A percentile compares a stretch with the other conserved stretches of the same genome.
These are phyloP conservation scores for Leersia perrieri DNA, from an alignment of 176 grass and related monocot genomes.

Conservation along the genomic window DNA sequence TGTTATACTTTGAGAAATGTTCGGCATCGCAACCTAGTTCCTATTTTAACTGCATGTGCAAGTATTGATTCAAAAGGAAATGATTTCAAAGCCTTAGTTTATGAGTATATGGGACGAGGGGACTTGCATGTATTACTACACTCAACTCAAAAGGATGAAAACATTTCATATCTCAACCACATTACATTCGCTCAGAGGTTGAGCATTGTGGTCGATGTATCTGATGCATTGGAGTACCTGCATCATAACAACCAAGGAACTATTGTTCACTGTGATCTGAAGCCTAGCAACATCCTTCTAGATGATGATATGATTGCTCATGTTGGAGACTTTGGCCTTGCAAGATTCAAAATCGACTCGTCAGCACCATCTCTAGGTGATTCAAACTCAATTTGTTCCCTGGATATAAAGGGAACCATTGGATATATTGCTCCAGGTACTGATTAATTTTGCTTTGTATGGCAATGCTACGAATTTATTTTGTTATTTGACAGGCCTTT, in stretches of 20 bases:
- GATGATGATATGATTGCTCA: not conserved
- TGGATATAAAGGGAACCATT: not conserved
- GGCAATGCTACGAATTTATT: too few relatives aligned
- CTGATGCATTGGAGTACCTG: conserved; percentile 3
- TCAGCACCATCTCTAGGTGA: not conserved
- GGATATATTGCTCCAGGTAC: conserved; percentile 40
- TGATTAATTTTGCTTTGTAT: not conserved
- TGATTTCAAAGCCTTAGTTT: conserved; percentile 30
- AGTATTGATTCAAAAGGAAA: not conserved
- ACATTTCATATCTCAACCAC: not conserved
- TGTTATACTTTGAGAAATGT: conserved; percentile 19
- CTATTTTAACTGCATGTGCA: conserved; percentile 12
- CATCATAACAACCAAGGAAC: conserved; percentile 8
- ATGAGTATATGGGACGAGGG: conserved; percentile 18
- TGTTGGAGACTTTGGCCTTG: conserved; percentile 33
- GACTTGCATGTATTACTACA: conserved; percentile 19
- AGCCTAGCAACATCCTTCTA: conserved; percentile 32
- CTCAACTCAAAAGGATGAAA: not conserved
- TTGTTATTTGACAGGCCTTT: too few relatives aligned
- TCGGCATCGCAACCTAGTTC: conserved; percentile 15
- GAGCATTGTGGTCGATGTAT: conserved; percentile 22
- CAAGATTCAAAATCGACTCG: not conserved
- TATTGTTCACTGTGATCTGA: conserved; percentile 26
- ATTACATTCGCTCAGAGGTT: conserved; percentile 19
- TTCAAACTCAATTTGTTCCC: not conserved